Base-by-base conservation (phyloP, 1,284 basidiomycete genomes). In the Sporisorium sorghi region DNA sequence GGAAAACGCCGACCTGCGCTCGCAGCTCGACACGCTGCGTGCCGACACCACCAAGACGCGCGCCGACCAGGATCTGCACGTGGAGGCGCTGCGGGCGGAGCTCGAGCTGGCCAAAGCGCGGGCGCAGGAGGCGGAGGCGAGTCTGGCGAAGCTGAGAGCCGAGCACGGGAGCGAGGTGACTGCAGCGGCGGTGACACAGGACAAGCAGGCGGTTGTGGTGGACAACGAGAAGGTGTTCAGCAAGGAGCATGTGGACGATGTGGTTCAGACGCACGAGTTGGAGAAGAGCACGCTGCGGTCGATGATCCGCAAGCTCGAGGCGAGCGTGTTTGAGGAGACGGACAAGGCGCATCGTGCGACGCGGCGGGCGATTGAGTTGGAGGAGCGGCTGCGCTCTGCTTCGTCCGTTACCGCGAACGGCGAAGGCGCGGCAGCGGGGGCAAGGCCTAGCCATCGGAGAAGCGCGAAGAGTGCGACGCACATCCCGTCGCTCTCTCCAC, bases 221-320 rank as follows among this genome's bases (percentile, higher is more conserved):
- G 77, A 79, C 55, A 75, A 79, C 53, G 43, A 44, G 40, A 46
- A 19, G 8, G 21, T 76, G 17, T 78, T 79, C 39, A 65, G 62
- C 33, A 65, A 63, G 48, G 57, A 54, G 33, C 61, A 66, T 37
- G 28, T 81, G 33, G 79, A 81, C 11, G 73, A 67, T 6, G 43
- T 81, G 26, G 19, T 49, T 9, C 72, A 74, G 48, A 42, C 58
- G 51, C 76, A 81, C 46, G 69, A 78, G 62, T 50, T 80, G 35
- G 78, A 78, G 42, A n/a, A 70, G 37, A 76, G 73, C 14, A 39
- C 49, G 47, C 42, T 73, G 43, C 49, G 79, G 14, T 73, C 70
- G 24, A 69, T 77, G 55, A 63, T 81, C 9, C 64, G 79, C 6
- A 78, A 76, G 48, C 50, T 81, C 39, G 79, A 81, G 48, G 67